A percentile compares a stretch with the other conserved stretches of the same genome.
These are phyloP conservation scores for Colletotrichum sp. DNA, from an alignment of 2,329 filamentous ascomycete genomes.

Conservation along the genomic window DNA sequence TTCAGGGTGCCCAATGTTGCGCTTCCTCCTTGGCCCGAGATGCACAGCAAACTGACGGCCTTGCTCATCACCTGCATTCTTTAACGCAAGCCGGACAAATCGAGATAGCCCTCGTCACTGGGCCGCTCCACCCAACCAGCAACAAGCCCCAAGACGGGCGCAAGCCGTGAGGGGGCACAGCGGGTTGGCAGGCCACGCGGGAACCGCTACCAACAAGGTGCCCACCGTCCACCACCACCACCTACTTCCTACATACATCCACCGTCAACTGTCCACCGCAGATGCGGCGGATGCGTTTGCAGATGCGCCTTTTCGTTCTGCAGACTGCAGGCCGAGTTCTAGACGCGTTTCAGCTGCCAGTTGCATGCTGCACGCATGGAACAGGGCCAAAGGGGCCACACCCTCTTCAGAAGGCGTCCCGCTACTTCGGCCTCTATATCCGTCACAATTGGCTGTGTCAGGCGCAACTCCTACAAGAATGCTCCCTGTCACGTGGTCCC, in stretches of 20 bases:
- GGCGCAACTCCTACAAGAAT: background rate
- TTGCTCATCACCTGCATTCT: background rate
- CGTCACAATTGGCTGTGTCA: background rate
- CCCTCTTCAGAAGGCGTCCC: background rate
- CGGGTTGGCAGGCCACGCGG: background rate
- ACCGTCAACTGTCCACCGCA: background rate
- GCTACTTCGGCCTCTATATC: background rate
- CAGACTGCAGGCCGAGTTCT: conserved; percentile 6
- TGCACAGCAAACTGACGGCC: background rate
- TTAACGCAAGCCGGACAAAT: background rate
- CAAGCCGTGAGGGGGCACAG: background rate
- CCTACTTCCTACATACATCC: background rate
- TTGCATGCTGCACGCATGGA: conserved; percentile 16
- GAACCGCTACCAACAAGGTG: background rate
- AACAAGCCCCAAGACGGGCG: background rate
- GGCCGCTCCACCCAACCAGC: background rate
- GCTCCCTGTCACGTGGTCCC: background rate
- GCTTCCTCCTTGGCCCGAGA: background rate
- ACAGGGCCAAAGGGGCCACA: background rate
- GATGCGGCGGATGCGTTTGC: background rate
- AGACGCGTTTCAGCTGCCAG: conserved; percentile 16
- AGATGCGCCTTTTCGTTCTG: background rate
- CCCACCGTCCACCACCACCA: background rate
- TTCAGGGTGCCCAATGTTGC: background rate
- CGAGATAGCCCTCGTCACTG: background rate